Evolutionary conservation across 352 stramenopile species (phyloP), one percentile per base, ranked within the genome.

Genomic region (Hyphochytrium catenoides): DNA sequence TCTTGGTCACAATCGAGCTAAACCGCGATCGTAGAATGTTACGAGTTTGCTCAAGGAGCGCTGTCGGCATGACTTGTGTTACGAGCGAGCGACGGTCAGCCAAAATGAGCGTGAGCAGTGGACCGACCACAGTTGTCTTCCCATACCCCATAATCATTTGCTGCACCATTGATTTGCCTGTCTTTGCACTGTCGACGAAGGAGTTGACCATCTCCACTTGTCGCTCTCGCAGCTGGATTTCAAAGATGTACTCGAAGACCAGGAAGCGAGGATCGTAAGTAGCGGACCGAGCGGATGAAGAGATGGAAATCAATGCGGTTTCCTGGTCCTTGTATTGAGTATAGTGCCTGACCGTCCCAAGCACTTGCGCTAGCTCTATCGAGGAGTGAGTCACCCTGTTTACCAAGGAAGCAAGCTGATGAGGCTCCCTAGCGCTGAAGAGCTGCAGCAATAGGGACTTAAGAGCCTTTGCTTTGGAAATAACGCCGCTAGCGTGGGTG

Each of bases 141-240:
- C 93, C 93, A 3, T 87, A 89, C 16, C 93, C 93, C 93, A 99
- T 99, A 57, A 99, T 98, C 93, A 99, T 99, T 70, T 98, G 75
- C 34, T 89, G 66, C 8, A 86, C 71, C 19, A 66, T 57, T 1
- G 73, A 86, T 26, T 74, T 46, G 8, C 68, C 72, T n/a, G 51
- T 53, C 4, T 41, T 41, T 11, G 86, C 52, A 29, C 70, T 91
- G n/a, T 52, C 52, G 44, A 95, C 74, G 54, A 99, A 97, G 36
- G 91, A 95, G 41, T 95, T 76, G 11, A 98, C 91, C 57, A 99
- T 89, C 46, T 94, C 77, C n/a, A 99, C 88, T 58, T 99, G 93
- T 27, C 82, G 89, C 9, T 79, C 76, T 26, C 93, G 74, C 15
- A 99, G 59, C 50, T 98, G 68, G 19, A 99, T 62, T 15, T 91